Conservation (phyloP, 2,329 filamentous ascomycete genomes). For the Geosmithia morbida region DNA sequence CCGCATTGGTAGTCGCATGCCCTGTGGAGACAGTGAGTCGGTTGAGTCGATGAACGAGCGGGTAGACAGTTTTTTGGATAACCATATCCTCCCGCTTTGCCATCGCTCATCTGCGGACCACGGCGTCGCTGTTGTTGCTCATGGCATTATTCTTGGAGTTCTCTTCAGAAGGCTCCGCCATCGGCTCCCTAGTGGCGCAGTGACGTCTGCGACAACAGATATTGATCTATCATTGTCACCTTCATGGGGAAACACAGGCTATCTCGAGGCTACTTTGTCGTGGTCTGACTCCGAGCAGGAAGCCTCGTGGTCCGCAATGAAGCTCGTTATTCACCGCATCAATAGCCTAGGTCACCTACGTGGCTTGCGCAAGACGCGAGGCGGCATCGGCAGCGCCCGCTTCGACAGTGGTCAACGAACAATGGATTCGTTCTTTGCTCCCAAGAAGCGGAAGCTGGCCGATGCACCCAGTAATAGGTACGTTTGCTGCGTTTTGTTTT, state of each 20-base stretch:
- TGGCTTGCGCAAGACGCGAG: slow-evolving; percentile 63
- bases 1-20: slow-evolving; percentile 26
- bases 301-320: slow-evolving; percentile 7
- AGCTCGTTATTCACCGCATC: slow-evolving; percentile 37
- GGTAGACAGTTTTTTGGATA: slow-evolving; percentile 50
- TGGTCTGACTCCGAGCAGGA: neutral
- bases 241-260: slow-evolving; percentile 40
- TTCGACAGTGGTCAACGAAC: slow-evolving; percentile 65
- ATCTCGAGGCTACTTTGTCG: slow-evolving; percentile 18
- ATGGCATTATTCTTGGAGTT: slow-evolving; percentile 65
- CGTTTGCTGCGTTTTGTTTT: slow-evolving; percentile 9
- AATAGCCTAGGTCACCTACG: slow-evolving; percentile 60
- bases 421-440: slow-evolving; percentile 58
- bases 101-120: slow-evolving; percentile 1
- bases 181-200: slow-evolving; percentile 23
- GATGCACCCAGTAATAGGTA: slow-evolving; percentile 21
- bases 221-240: slow-evolving; percentile 7
- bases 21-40: slow-evolving; percentile 46
- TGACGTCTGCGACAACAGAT: slow-evolving; percentile 6
- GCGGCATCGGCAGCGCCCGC: slow-evolving; percentile 65
- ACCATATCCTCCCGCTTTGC: slow-evolving; percentile 38
- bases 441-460: slow-evolving; percentile 12
- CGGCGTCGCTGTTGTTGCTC: slow-evolving; percentile 55
- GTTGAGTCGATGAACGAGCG: slow-evolving; percentile 50
- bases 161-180: slow-evolving; percentile 50